A percentile compares a stretch with the other conserved stretches of the same genome.
Conservation (phyloP, 306 rosid species). For the Vigna angularis region DNA sequence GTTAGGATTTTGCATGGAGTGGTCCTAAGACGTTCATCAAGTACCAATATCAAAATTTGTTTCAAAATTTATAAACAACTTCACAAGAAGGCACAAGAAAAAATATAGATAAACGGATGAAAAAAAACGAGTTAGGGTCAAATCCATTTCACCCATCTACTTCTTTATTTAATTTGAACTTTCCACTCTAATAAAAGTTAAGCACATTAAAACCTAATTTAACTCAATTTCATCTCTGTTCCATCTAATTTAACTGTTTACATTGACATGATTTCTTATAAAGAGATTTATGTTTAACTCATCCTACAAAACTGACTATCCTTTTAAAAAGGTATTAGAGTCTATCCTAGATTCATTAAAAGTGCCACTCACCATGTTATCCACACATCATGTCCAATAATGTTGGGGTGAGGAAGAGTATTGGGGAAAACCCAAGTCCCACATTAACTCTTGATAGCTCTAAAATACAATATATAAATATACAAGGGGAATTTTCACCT, state of each 20-base stretch:
- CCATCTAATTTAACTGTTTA: conserved; percentile 15
- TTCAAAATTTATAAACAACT: conserved; percentile 25
- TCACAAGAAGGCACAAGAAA: conserved; percentile 4
- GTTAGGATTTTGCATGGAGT: conserved; percentile 47
- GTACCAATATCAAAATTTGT: conserved; percentile 16
- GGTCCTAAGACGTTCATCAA: conserved; percentile 55
- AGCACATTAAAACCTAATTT: not conserved
- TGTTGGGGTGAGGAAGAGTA: too few species aligned
- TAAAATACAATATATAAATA: too few species aligned
- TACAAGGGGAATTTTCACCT: too few species aligned
- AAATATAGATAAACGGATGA: conserved; percentile 24
- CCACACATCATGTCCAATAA: too few species aligned
- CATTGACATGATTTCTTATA: not conserved
- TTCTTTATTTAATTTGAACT: conserved; percentile 13
- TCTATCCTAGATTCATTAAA: too few species aligned
- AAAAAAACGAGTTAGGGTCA: conserved; percentile 21
- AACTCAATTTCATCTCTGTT: not conserved
- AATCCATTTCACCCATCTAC: conserved; percentile 26
- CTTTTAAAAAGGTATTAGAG: too few species aligned
- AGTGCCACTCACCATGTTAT: too few species aligned
- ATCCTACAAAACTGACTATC: too few species aligned
- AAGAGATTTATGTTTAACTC: too few species aligned
- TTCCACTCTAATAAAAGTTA: conserved; percentile 14
- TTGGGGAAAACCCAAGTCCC: too few species aligned
- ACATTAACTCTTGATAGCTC: too few species aligned